phyloP scores from a whole-genome alignment of 495 filamentous ascomycete genomes.

The Penicillium nucicola region DNA sequence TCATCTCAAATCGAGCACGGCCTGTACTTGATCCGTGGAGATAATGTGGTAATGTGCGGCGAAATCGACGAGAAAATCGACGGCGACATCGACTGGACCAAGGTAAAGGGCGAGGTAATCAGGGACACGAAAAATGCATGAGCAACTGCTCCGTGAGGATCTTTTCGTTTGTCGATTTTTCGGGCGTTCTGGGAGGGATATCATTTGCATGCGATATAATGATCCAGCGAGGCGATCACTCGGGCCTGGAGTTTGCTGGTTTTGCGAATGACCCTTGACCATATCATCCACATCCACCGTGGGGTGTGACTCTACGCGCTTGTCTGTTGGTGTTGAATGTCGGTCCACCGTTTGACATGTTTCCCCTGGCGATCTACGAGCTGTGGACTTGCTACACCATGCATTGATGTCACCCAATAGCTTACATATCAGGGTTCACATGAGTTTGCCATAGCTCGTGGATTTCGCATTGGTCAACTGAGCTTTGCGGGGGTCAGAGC shows the following conservation, averaged over 20 bases:
- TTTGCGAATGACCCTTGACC: not conserved
- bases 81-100: slow-evolving; percentile 81
- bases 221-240: slow-evolving; percentile 4
- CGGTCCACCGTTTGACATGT: not conserved
- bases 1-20: slow-evolving; percentile 81
- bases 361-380: not conserved
- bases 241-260: not conserved
- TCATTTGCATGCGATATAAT: slow-evolving; percentile 15
- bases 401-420: slow-evolving; percentile 5
- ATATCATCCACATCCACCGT: not conserved
- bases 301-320: not conserved
- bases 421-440: slow-evolving; percentile 1
- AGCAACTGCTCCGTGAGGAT: slow-evolving; percentile 17
- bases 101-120: slow-evolving; percentile 82
- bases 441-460: slow-evolving; percentile 11
- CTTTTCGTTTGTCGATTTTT: slow-evolving; percentile 7
- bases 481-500: slow-evolving; percentile 4
- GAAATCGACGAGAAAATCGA: slow-evolving; percentile 88
- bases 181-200: slow-evolving; percentile 15
- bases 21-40: slow-evolving; percentile 87
- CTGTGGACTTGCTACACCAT: slow-evolving; percentile 1
- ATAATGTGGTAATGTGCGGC: slow-evolving; percentile 90
- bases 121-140: slow-evolving; percentile 76
- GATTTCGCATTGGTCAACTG: slow-evolving; percentile 7
- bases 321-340: slow-evolving; percentile 1